Evolutionary conservation across 2,329 filamentous ascomycete genomes (phyloP).

Genomic region (Colletotrichum lini): DNA sequence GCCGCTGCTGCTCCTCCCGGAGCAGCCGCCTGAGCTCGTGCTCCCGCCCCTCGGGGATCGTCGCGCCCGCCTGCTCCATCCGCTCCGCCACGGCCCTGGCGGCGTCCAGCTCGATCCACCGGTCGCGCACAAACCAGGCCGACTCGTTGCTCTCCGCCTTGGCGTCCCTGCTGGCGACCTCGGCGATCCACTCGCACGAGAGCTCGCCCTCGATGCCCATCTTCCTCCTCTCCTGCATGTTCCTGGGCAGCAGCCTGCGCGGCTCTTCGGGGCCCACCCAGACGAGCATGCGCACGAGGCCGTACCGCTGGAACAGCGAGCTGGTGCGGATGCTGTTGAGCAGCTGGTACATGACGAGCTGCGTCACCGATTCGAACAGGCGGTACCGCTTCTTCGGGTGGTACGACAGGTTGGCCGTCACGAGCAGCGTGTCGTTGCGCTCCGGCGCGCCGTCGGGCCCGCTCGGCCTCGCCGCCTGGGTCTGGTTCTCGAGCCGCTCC

Average conservation of each 20-base stretch:
- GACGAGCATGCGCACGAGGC: constrained; percentile 83
- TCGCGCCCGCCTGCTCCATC: constrained; percentile 62
- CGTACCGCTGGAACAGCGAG: constrained; percentile 79
- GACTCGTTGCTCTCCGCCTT: constrained; percentile 23
- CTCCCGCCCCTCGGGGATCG: constrained; percentile 62
- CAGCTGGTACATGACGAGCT: constrained; percentile 74
- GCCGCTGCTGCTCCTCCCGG: constrained; percentile 37
- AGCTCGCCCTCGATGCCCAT: constrained; percentile 73
- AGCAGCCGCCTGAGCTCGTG: constrained; percentile 49
- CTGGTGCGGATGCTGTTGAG: constrained; percentile 70
- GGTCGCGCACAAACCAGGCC: constrained; percentile 58
- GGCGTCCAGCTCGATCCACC: constrained; percentile 64
- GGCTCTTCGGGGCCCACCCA: constrained; percentile 78
- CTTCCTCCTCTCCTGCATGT: constrained; percentile 68
- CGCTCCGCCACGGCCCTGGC: constrained; percentile 54
- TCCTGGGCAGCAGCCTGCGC: constrained; percentile 71
- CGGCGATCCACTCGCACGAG: constrained; percentile 69
- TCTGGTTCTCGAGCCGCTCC: constrained; percentile 69
- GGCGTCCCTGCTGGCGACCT: constrained; percentile 65
- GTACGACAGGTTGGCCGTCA: constrained; percentile 77
- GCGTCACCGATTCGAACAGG: constrained; percentile 69
- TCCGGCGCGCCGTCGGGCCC: constrained; percentile 58
- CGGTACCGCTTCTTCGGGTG: constrained; percentile 65
- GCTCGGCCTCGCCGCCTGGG: constrained; percentile 48
- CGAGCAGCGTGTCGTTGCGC: constrained; percentile 81